Conservation (phyloP, 257 asterid species). For the Plantago elongata region DNA sequence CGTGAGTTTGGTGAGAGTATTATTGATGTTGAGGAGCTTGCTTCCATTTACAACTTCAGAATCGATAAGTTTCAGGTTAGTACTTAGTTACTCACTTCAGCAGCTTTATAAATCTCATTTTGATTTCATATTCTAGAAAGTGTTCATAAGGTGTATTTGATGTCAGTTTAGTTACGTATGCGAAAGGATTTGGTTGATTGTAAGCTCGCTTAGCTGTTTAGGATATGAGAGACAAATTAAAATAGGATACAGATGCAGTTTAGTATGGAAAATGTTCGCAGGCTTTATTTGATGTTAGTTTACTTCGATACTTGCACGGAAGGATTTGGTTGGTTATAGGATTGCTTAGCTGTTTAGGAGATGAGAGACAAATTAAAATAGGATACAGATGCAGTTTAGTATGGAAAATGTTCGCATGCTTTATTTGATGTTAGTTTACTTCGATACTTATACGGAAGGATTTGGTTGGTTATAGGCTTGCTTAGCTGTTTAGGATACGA, state of each 20-base stretch:
- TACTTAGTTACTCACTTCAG: too few relatives aligned
- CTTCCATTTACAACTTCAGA: slow-evolving; percentile 76
- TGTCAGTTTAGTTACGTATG: neutral
- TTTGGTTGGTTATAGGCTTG: too few relatives aligned
- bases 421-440: neutral
- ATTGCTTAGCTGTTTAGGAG: neutral
- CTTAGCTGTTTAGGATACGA: neutral
- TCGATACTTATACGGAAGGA: too few relatives aligned
- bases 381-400: neutral
- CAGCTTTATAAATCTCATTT: too few relatives aligned
- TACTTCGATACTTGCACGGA: too few relatives aligned
- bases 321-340: too few relatives aligned
- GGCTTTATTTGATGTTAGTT: neutral
- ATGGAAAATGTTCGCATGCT: neutral
- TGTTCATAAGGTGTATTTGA: neutral
- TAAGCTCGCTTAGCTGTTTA: neutral
- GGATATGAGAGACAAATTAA: neutral
- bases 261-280: neutral
- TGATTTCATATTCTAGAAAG: neutral
- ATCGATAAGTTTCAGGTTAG: slow-evolving; percentile 92
- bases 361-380: neutral
- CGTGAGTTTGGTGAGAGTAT: slow-evolving; percentile 83
- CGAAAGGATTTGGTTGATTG: too few relatives aligned
- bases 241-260: too few relatives aligned
- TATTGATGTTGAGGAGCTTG: slow-evolving; percentile 75